Base-by-base conservation (phyloP, 768 basidiomycete genomes). In the Fomitopsis serialis region DNA sequence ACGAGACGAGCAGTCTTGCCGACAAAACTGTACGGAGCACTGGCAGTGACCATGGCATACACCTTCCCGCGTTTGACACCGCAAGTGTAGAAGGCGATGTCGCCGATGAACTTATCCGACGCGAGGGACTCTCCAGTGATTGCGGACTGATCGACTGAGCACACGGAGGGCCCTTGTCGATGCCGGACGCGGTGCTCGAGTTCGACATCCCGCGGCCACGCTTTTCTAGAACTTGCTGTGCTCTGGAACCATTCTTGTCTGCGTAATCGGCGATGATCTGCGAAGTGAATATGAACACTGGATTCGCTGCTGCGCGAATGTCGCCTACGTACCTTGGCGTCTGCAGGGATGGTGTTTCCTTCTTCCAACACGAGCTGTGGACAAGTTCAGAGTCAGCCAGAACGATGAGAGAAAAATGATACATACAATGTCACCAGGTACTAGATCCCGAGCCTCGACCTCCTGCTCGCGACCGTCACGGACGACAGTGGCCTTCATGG, bases 121-220 rank as follows among this genome's bases (percentile, higher is more conserved):
- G 77, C 74, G 12, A 78, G 67, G n/a, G 71, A 72, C 58, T 78
- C 77, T 25, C 76, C 76, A 0, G 76, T 77, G 47, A 77, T 75
- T 15, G 74, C 74, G 34, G 68, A 70, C 58, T 78, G 76, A 55
- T 78, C 76, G 32, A 74, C 72, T 12, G 72, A 68, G 55, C 66
- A 63, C 36, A 77, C 45, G 8, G 68, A 68, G 6, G 77, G 73
- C 76, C 77, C 29, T 69, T 73, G 56, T 73, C 63, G 1, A 57
- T 58, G 9, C 21, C 27, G 37, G 12, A 7, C 8, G 48, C 22
- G 25, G 29, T 29, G 23, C 36, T 43, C 8, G 36, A 23, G 23
- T 52, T 49, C 24, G 48, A 52, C 23, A 10, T 45, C 27, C 36
- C 42, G 27, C 25, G 48, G 10, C 54, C 52, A 34, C 50, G 55